Evolutionary conservation across 1,139 yeast species (phyloP), one percentile per base, ranked within the genome.

Genomic region (Yamadazyma siamensis): DNA sequence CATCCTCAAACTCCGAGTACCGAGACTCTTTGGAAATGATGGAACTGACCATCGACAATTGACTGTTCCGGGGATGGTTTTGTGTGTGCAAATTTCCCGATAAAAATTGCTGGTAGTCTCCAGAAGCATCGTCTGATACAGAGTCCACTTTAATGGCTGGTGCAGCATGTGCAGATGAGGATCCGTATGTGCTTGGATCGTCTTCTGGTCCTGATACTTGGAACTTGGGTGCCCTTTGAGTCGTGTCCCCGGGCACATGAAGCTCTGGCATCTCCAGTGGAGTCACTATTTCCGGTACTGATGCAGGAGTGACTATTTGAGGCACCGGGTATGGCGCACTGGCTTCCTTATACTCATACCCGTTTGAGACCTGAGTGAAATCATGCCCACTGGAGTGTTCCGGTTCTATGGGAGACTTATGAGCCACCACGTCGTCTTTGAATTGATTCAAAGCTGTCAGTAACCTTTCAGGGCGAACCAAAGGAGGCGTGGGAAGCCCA

Each of bases 31-130:
- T 66, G 10, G 71, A 64, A 12, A 67, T 51, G 29, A 67, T 62
- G 0, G 73, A 67, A 39, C 71, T 65, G 5, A 66, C 68, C 57
- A 63, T 67, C 8, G 73, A 66, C 15, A 62, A 38, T 31, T 61
- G 69, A 37, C 68, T 61, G 25, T 52, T 46, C 39, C 67, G 44
- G 12, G 34, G 28, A 15, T 35, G 34, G 10, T 25, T 23, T 2
- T 13, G 17, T 15, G 31, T 5, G 22, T 20, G 11, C 22, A 21
- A 23, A 23, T 38, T 18, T 12, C 43, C 32, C 28, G 39, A 42
- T 33, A 63, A 50, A 35, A 57, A 61, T n/a, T 48, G 43, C 26
- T 61, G 58, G 35, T 59, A 61, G 27, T 64, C 67, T 14, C 39
- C 46, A 32, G 42, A 47, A 29, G 49, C 35, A 8, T 34, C 34